These are phyloP conservation scores for Yamadazyma tumulicola DNA, from an alignment of 805 yeast species.

Conservation along the genomic window DNA sequence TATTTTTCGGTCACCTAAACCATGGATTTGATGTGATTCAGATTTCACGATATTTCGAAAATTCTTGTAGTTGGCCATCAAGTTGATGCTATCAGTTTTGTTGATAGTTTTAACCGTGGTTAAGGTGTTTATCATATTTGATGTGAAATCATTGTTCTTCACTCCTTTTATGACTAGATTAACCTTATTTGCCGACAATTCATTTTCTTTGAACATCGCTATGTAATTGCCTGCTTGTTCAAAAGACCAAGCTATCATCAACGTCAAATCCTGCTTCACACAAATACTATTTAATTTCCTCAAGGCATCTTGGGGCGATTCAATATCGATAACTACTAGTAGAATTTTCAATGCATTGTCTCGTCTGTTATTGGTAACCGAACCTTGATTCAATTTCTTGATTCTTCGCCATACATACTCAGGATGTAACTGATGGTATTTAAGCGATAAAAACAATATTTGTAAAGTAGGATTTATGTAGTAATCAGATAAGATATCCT, in stretches of 20 bases:
- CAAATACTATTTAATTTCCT: conserved; percentile 47
- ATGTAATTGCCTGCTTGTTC: conserved; percentile 45
- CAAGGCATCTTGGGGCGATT: conserved; percentile 48
- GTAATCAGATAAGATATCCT: conserved; percentile 57
- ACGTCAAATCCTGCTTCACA: conserved; percentile 45
- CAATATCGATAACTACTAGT: conserved; percentile 64
- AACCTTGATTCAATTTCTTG: conserved; percentile 40
- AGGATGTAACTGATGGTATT: conserved; percentile 73
- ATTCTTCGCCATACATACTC: conserved; percentile 63
- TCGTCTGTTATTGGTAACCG: conserved; percentile 18
- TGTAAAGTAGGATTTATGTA: conserved; percentile 54
- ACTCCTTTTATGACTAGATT: conserved; percentile 39
- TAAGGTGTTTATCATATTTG: conserved; percentile 42
- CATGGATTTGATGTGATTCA: conserved; percentile 34
- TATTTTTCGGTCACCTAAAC: conserved; percentile 48
- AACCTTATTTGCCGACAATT: conserved; percentile 27
- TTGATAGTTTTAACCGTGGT: conserved; percentile 47
- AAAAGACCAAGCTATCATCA: conserved; percentile 53
- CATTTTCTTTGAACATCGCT: conserved; percentile 35
- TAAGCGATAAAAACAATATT: conserved; percentile 61
- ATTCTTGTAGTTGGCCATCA: conserved; percentile 47
- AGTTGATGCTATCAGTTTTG: conserved; percentile 51
- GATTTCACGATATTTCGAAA: conserved; percentile 38
- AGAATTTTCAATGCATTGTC: conserved; percentile 50
- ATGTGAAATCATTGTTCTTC: conserved; percentile 41